These are phyloP conservation scores for Ustilago cynodontis DNA, from an alignment of 1,284 basidiomycete genomes.

Conservation along the genomic window DNA sequence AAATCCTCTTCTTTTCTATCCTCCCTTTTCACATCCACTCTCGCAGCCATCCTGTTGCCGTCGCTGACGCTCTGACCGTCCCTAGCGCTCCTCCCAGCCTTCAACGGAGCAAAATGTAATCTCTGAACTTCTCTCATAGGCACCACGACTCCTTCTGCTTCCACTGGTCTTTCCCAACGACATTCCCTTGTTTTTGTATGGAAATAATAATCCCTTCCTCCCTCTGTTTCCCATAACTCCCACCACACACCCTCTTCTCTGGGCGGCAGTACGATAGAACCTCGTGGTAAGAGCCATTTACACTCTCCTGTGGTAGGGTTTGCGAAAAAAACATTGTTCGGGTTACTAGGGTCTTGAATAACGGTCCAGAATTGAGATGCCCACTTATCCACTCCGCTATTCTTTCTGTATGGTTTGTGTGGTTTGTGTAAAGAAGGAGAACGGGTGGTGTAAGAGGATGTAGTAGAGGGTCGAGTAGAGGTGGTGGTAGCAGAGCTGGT, in stretches of 20 bases:
- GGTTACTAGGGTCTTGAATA: conserved; percentile 26
- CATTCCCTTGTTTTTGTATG: conserved; percentile 88
- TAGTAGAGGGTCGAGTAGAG: not conserved
- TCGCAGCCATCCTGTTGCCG: too few relatives aligned
- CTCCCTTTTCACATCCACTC: not conserved
- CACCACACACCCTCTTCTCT: conserved; percentile 91
- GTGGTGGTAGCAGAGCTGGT: not conserved
- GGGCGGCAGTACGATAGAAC: conserved; percentile 87
- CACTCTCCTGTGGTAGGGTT: conserved; percentile 91
- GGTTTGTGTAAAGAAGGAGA: not conserved
- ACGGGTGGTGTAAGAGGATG: not conserved
- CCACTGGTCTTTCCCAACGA: conserved; percentile 84
- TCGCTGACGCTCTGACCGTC: too few relatives aligned
- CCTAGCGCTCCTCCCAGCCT: too few relatives aligned
- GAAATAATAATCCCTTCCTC: conserved; percentile 89
- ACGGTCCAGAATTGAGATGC: conserved; percentile 52
- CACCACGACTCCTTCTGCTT: conserved; percentile 82
- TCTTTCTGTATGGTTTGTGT: too few relatives aligned
- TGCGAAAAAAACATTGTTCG: conserved; percentile 78
- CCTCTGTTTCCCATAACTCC: conserved; percentile 82
- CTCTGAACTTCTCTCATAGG: conserved; percentile 85
- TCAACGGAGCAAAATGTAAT: not conserved
- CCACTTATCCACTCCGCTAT: conserved; percentile 28
- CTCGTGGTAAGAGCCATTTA: conserved; percentile 90
- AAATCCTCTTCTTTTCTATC: not conserved